Conservation (phyloP, 2,329 filamentous ascomycete genomes). For the Ploettnerulaceae sp. region DNA sequence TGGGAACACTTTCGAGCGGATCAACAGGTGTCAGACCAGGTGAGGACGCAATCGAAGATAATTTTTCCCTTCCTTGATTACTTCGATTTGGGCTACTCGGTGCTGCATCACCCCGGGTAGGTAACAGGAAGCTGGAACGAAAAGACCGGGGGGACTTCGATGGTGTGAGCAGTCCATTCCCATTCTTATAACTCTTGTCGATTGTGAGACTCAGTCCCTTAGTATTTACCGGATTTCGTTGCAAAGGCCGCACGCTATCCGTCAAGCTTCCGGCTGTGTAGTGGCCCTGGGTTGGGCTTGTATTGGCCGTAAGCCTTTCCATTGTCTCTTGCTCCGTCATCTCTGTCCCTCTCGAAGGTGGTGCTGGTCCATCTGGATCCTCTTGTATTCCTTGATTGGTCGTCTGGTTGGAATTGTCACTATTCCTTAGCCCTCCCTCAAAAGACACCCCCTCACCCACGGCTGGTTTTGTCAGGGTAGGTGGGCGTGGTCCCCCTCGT, state of each 20-base stretch:
- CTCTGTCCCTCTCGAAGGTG: slow-evolving; percentile 74
- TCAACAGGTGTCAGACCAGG: slow-evolving; percentile 56
- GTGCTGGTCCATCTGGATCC: slow-evolving; percentile 51
- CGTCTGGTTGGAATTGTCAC: slow-evolving; percentile 48
- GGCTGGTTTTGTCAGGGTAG: slow-evolving; percentile 32
- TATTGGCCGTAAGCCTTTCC: slow-evolving; percentile 68
- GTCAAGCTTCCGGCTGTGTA: slow-evolving; percentile 57
- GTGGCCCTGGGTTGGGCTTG: slow-evolving; percentile 63
- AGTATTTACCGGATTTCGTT: slow-evolving; percentile 32
- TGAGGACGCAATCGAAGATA: slow-evolving; percentile 76
- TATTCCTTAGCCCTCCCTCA: slow-evolving; percentile 48
- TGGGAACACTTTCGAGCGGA: slow-evolving; percentile 29
- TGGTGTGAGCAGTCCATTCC: slow-evolving; percentile 48
- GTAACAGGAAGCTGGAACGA: slow-evolving; percentile 67
- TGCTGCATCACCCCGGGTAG: slow-evolving; percentile 48
- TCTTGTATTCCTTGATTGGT: slow-evolving; percentile 34
- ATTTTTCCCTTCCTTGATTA: slow-evolving; percentile 68
- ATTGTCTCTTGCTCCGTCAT: slow-evolving; percentile 69
- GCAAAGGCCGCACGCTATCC: slow-evolving; percentile 73
- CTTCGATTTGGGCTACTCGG: slow-evolving; percentile 49
- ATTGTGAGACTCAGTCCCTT: slow-evolving; percentile 53
- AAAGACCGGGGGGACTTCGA: slow-evolving; percentile 72
- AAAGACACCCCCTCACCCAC: slow-evolving; percentile 40
- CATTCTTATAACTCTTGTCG: slow-evolving; percentile 52
- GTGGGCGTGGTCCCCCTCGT: slow-evolving; percentile 53